Base-by-base conservation (phyloP, 2,329 filamentous ascomycete species). In the Sporothrix inflata region DNA sequence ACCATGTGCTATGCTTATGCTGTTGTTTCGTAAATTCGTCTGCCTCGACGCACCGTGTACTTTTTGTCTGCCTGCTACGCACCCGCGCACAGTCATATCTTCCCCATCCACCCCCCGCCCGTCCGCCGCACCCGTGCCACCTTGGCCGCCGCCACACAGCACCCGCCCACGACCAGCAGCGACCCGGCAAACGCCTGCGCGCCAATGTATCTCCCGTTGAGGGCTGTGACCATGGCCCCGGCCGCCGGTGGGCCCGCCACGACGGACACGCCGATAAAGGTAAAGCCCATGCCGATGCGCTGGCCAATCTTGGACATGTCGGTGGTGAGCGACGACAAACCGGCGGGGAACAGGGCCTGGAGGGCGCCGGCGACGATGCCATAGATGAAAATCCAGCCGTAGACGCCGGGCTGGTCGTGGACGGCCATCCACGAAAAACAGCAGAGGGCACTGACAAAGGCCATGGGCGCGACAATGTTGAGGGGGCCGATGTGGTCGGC, bases 201-300 rank as follows among this genome's bases (percentile, higher is more conserved):
- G 75, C 84, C 85, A 47, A 85, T 72, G 77, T 85, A 88, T 8
- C 79, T 75, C 0, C 85, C 86, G 12, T 79, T 74, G 30, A 82
- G 80, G 12, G 76, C 78, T 73, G 85, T 77, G 27, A 89, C 82
- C 74, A 89, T 77, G 2, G 83, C 84, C 3, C 87, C 87, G 2
- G 83, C 85, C 73, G 88, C 86, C 0, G 87, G 86, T 4, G 86
- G 84, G 0, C 87, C 87, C 3, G 84, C 87, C 68, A 89, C 77
- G 2, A 83, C 83, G 0, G 86, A 85, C 69, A 89, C 82, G n/a
- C 83, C 84, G 21, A 88, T 83, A 71, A 77, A 68, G 27, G 71
- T 83, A 67, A 89, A 84, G 5, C 85, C 82, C 84, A 88, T 86
- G 1, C 87, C 87, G 79, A 88, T 86, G n/a, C 86, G 80, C n/a